Percentiles rank a stretch among this genome's conserved stretches.
Evolutionary conservation across 2,329 filamentous ascomycete species (phyloP).

Genomic region (Aspergillus quadrilineatus): DNA sequence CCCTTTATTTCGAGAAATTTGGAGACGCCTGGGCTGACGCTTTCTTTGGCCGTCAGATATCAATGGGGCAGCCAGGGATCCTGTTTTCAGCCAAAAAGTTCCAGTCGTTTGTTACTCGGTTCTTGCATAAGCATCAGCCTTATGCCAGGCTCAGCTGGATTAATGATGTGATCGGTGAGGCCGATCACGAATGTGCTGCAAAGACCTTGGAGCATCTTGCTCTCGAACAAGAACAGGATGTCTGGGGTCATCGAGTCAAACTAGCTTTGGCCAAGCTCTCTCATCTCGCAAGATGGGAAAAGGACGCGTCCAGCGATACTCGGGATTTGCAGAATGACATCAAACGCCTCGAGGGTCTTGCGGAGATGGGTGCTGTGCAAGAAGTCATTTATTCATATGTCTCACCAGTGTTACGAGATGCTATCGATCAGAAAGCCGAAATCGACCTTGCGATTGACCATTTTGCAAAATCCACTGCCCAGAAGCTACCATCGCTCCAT

Average conservation of each 20-base stretch:
- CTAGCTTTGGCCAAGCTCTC: constrained; percentile 84
- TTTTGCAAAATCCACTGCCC: constrained; percentile 55
- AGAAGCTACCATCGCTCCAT: constrained; percentile 65
- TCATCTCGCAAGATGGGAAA: constrained; percentile 62
- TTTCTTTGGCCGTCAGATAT: constrained; percentile 76
- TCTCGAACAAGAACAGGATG: constrained; percentile 67
- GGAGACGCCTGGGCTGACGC: constrained; percentile 59
- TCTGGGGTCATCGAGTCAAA: constrained; percentile 94
- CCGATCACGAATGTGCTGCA: constrained; percentile 72
- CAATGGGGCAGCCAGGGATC: constrained; percentile 62
- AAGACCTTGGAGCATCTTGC: constrained; percentile 70
- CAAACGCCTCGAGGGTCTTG: constrained; percentile 59
- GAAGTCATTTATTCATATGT: constrained; percentile 73
- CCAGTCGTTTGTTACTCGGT: constrained; percentile 71
- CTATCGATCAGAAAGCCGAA: constrained; percentile 77
- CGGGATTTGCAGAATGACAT: constrained; percentile 47
- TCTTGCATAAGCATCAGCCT: constrained; percentile 68
- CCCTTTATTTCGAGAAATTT: constrained; percentile 52
- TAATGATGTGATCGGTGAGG: constrained; percentile 78
- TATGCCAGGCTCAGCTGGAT: constrained; percentile 88
- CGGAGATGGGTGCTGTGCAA: constrained; percentile 75
- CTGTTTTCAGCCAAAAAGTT: constrained; percentile 71
- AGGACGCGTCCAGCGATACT: constrained; percentile 22
- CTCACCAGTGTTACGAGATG: constrained; percentile 63
- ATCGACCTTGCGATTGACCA: constrained; percentile 72